Percentiles rank a stretch among this genome's conserved stretches.
Conservation (phyloP, 2,329 filamentous ascomycete species). For the Fusarium brevicatenulatum region DNA sequence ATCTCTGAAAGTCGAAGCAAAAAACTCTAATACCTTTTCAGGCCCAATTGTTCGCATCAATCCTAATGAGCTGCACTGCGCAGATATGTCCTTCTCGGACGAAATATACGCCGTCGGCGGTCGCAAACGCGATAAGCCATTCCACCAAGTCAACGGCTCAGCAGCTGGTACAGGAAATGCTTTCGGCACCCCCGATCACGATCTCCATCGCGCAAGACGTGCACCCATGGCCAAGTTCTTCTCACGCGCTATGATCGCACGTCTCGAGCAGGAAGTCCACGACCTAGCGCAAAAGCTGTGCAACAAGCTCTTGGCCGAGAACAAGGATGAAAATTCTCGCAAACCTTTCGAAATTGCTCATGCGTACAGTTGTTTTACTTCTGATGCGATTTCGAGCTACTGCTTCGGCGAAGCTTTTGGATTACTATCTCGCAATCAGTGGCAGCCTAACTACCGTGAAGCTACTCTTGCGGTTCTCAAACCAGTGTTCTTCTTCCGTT, state of each 20-base stretch:
- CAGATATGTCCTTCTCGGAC: conserved; percentile 21
- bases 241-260: conserved; percentile 14
- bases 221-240: conserved; percentile 16
- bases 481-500: conserved; percentile 14
- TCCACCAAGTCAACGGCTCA: conserved; percentile 15
- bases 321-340: background rate
- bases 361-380: conserved; percentile 15
- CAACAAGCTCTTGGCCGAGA: conserved; percentile 2
- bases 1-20: fast-evolving
- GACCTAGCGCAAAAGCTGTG: conserved; percentile 8
- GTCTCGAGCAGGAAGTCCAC: conserved; percentile 4
- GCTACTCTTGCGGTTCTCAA: conserved; percentile 20
- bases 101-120: conserved; percentile 20
- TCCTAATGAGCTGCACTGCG: conserved; percentile 12
- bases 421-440: background rate
- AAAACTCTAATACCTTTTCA: fast-evolving
- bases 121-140: conserved; percentile 17
- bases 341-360: background rate
- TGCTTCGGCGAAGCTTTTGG: conserved; percentile 23
- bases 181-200: conserved; percentile 10
- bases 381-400: conserved; percentile 13
- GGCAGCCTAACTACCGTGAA: conserved; percentile 16
- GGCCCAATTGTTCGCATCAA: conserved; percentile 15
- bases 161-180: conserved; percentile 5
- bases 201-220: conserved; percentile 8